A percentile compares a stretch with the other conserved stretches of the same genome.
These are phyloP conservation scores for Globisporangium cystogenes DNA, from an alignment of 352 stramenopile species.

Conservation along the genomic window DNA sequence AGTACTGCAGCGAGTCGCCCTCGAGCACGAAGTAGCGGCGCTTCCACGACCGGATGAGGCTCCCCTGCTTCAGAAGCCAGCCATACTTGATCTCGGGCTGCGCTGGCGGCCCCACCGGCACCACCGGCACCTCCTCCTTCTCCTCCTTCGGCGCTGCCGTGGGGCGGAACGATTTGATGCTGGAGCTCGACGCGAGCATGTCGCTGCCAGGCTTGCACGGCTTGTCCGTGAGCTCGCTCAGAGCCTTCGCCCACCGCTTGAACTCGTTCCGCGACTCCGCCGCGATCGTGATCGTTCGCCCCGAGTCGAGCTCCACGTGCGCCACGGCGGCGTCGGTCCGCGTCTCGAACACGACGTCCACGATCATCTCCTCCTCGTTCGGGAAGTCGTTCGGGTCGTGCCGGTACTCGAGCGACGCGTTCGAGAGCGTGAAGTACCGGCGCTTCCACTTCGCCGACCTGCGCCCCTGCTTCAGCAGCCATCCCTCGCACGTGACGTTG, in stretches of 20 bases:
- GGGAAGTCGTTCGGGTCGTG: constrained; percentile 42
- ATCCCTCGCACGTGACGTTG: constrained; percentile 31
- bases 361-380: constrained; percentile 38
- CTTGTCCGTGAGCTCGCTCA: constrained; percentile 40
- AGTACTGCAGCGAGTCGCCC: constrained; percentile 44
- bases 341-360: constrained; percentile 40
- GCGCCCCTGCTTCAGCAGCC: constrained; percentile 52
- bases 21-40: constrained; percentile 62
- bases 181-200: neutral
- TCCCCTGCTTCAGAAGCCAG: constrained; percentile 60
- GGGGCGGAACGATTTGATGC: no score
- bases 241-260: constrained; percentile 44
- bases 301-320: constrained; percentile 50
- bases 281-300: constrained; percentile 40
- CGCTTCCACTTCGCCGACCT: constrained; percentile 44
- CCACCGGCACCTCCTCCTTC: neutral
- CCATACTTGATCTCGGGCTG: constrained; percentile 28
- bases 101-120: neutral
- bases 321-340: constrained; percentile 20
- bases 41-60: constrained; percentile 47
- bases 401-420: constrained; percentile 56
- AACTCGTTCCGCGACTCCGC: constrained; percentile 35
- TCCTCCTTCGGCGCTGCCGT: neutral
- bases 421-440: constrained; percentile 55
- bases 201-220: neutral